Conservation (phyloP, 2,329 filamentous ascomycete genomes). For the Bipolaris gigantea region DNA sequence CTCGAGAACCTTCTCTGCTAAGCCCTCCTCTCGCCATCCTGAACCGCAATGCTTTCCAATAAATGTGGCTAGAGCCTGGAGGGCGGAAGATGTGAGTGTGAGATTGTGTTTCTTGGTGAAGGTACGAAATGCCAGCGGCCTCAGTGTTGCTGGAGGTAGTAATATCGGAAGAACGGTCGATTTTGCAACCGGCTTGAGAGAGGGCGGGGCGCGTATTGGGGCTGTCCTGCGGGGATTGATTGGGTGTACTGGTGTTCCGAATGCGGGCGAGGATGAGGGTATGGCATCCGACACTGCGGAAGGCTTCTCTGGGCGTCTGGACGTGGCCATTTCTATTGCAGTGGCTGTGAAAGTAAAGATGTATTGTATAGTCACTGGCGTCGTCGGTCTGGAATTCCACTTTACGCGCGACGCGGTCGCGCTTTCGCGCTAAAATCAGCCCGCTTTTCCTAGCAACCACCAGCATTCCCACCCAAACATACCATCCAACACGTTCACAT, state of each 20-base stretch:
- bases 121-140: constrained; percentile 89
- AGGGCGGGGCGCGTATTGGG: constrained; percentile 50
- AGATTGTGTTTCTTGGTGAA: constrained; percentile 98
- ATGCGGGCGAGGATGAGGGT: constrained; percentile 87
- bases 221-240: constrained; percentile 59
- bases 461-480: neutral
- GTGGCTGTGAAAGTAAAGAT: constrained; percentile 5
- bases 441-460: constrained; percentile 12
- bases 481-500: constrained; percentile 1
- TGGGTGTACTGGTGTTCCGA: constrained; percentile 82
- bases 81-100: constrained; percentile 82
- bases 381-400: constrained; percentile 11
- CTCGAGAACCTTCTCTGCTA: constrained; percentile 89
- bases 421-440: constrained; percentile 7
- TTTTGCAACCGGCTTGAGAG: constrained; percentile 55
- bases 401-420: constrained; percentile 31
- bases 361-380: neutral
- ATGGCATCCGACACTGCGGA: constrained; percentile 59
- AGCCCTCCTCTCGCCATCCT: constrained; percentile 92
- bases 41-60: constrained; percentile 93
- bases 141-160: constrained; percentile 80
- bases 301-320: constrained; percentile 37
- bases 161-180: constrained; percentile 80
- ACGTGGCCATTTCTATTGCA: constrained; percentile 29
- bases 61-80: constrained; percentile 83